Percentiles rank a stretch among this genome's conserved stretches.
phyloP scores from a whole-genome alignment of 352 stramenopile species.

The Globisporangium splendens region DNA sequence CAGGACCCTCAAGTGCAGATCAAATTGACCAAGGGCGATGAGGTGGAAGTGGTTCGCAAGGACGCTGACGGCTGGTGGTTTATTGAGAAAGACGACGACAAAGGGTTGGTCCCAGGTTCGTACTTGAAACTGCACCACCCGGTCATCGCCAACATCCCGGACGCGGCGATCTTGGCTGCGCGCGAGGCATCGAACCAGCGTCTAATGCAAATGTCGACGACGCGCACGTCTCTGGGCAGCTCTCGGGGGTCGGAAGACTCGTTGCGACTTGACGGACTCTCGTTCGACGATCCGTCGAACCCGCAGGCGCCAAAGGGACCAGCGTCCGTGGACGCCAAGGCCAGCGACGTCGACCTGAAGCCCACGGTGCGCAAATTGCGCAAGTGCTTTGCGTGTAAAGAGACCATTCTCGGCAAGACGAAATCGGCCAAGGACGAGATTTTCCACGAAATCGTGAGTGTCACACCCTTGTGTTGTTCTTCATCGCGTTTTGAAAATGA shows the following conservation, averaged over 20 bases:
- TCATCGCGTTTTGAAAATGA: too few species aligned
- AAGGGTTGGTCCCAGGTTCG: slow-evolving; percentile 73
- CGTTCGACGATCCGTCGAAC: slow-evolving; percentile 26
- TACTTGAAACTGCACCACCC: slow-evolving; percentile 73
- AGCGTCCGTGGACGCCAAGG: slow-evolving; percentile 51
- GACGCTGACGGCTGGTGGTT: slow-evolving; percentile 85
- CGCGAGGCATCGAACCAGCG: slow-evolving; percentile 76
- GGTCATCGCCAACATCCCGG: slow-evolving; percentile 37
- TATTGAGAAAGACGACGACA: slow-evolving; percentile 70
- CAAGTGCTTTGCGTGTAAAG: slow-evolving; percentile 79
- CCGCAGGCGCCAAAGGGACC: slow-evolving; percentile 34
- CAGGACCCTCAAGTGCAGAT: slow-evolving; percentile 67
- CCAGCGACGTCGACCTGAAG: slow-evolving; percentile 48
- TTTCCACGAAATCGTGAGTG: slow-evolving; percentile 76
- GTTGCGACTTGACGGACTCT: slow-evolving; percentile 30
- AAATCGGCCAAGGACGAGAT: slow-evolving; percentile 75
- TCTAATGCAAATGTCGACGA: slow-evolving; percentile 48
- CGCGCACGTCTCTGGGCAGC: slow-evolving; percentile 21
- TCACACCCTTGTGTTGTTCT: too few species aligned
- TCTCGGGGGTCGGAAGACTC: slow-evolving; percentile 18
- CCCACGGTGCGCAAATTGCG: slow-evolving; percentile 66
- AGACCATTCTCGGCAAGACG: slow-evolving; percentile 79
- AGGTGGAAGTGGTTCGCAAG: slow-evolving; percentile 76
- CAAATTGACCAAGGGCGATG: slow-evolving; percentile 62
- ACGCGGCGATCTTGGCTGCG: slow-evolving; percentile 60